Percentiles rank a stretch among this genome's conserved stretches.
phyloP scores from a whole-genome alignment of 2,329 filamentous ascomycete species.

The Exophiala oligosperma region DNA sequence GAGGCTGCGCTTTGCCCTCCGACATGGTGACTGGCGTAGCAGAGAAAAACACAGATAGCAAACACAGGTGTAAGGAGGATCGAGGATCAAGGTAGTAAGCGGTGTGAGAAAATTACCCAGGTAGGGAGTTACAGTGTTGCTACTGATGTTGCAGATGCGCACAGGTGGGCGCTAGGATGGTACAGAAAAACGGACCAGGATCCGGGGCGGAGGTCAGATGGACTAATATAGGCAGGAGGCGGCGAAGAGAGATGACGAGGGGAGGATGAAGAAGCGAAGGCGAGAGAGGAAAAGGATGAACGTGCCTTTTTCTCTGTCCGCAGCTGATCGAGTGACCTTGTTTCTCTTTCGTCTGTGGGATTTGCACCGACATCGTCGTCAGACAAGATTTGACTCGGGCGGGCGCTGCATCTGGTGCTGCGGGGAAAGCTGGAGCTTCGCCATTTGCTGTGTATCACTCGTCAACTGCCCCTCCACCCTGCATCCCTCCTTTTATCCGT shows the following conservation, averaged over 20 bases:
- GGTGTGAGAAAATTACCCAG: neutral
- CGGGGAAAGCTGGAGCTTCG: slow-evolving; percentile 13
- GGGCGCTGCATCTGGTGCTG: slow-evolving; percentile 4
- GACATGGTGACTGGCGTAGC: slow-evolving; percentile 34
- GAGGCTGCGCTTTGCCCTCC: slow-evolving; percentile 36
- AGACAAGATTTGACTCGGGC: slow-evolving; percentile 4
- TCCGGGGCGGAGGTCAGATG: slow-evolving; percentile 16
- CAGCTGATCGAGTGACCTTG: neutral
- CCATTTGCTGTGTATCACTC: neutral
- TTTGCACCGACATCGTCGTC: neutral
- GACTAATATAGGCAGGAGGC: slow-evolving; percentile 13
- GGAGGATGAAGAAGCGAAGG: neutral
- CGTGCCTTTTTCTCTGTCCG: neutral
- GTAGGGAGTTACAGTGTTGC: too few relatives aligned
- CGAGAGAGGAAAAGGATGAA: neutral
- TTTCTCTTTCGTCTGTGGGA: neutral
- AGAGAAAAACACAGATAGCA: neutral
- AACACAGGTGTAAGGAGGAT: neutral
- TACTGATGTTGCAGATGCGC: too few relatives aligned
- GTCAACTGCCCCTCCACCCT: slow-evolving; percentile 1
- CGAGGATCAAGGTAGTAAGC: neutral
- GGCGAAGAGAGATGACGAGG: slow-evolving; percentile 9
- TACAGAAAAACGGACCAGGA: slow-evolving; percentile 7
- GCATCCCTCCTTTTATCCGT: slow-evolving; percentile 22
- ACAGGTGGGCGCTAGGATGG: slow-evolving; percentile 1